Conservation (phyloP, 2,329 filamentous ascomycete species). For the Myotisia sp. region DNA sequence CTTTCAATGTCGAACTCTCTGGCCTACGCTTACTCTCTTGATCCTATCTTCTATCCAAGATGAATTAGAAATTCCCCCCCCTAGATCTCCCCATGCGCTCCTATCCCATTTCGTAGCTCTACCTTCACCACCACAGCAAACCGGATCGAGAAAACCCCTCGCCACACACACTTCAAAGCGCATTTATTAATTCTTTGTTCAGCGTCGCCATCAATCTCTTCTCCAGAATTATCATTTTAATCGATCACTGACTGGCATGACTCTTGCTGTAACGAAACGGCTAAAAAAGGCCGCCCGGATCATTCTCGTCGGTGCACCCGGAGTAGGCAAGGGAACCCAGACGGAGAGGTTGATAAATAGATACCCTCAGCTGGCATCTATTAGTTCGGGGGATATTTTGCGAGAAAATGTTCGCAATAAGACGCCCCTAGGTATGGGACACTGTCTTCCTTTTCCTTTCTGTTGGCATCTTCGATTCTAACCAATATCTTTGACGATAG, state of each 20-base stretch:
- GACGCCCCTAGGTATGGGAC: conserved; percentile 60
- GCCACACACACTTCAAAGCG: too few species aligned
- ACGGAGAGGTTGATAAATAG: conserved; percentile 72
- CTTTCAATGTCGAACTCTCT: too few species aligned
- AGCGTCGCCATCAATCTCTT: too few species aligned
- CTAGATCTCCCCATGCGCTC: too few species aligned
- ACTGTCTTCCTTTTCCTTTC: not conserved
- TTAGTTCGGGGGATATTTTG: conserved; percentile 86
- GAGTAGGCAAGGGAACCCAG: conserved; percentile 93
- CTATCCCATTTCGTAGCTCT: too few species aligned
- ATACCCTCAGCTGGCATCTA: conserved; percentile 77
- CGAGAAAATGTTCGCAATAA: conserved; percentile 81
- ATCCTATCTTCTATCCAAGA: too few species aligned
- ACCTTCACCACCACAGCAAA: too few species aligned
- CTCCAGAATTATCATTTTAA: too few species aligned
- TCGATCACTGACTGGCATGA: conserved; percentile 10
- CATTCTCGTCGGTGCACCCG: conserved; percentile 90
- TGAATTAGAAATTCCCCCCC: too few species aligned
- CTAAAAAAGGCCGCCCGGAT: conserved; percentile 73
- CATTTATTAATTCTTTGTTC: too few species aligned
- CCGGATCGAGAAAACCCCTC: too few species aligned
- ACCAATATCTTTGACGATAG: conserved; percentile 33
- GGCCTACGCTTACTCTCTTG: too few species aligned
- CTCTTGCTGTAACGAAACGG: conserved; percentile 26
- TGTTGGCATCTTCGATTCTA: not conserved